Conservation (phyloP, 2,329 filamentous ascomycete species). For the Fonsecaea nubica region DNA sequence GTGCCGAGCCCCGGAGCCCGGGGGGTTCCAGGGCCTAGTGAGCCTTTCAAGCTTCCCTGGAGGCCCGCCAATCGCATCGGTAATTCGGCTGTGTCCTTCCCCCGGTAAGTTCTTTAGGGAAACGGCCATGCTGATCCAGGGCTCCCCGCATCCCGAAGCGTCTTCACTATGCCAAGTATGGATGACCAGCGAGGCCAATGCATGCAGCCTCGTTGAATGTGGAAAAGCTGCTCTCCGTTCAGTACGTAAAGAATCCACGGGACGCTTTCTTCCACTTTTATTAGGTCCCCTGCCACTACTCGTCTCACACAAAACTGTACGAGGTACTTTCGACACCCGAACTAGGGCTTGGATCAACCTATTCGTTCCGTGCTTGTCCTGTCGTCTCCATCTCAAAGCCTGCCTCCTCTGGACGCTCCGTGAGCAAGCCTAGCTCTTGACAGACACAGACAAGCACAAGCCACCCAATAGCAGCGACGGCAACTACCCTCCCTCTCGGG, state of each 20-base stretch:
- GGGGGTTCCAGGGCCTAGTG: not conserved
- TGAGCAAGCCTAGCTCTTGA: not conserved
- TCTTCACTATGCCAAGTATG: constrained; percentile 13
- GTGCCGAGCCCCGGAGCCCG: not conserved
- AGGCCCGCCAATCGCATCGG: constrained; percentile 1
- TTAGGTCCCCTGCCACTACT: constrained; percentile 3
- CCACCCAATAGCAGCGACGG: not conserved
- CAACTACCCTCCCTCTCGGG: not conserved
- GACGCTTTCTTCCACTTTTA: not conserved
- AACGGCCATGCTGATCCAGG: constrained; percentile 17
- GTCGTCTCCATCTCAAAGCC: not conserved
- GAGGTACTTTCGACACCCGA: not conserved
- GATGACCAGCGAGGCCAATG: not conserved
- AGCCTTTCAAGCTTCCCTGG: not conserved
- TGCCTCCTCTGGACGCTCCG: not conserved
- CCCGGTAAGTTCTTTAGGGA: constrained; percentile 6
- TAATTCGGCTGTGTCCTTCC: constrained; percentile 7
- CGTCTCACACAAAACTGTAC: not conserved
- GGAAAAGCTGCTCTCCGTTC: constrained; percentile 1
- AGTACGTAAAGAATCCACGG: constrained; percentile 19
- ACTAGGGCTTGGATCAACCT: not conserved
- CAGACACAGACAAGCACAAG: not conserved
- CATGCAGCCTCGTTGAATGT: constrained; percentile 22
- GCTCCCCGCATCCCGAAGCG: constrained; percentile 19
- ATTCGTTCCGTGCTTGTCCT: not conserved